Conservation (phyloP, 768 basidiomycete species). For the Rossbeevera mucosa region DNA sequence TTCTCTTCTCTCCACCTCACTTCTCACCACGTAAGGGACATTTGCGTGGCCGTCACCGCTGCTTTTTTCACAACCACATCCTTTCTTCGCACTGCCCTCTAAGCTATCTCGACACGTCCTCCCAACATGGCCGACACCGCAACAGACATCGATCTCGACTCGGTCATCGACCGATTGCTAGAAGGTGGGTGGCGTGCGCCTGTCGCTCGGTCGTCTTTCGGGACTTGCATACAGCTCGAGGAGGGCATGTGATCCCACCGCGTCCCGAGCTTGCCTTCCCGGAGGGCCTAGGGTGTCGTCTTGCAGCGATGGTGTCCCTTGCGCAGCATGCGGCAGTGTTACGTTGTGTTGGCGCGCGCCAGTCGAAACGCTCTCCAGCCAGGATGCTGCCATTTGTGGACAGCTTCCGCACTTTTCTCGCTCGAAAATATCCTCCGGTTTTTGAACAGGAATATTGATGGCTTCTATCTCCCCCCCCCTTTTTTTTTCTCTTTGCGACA, state of each 20-base stretch:
- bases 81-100: constrained; percentile 16
- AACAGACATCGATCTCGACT: constrained; percentile 97
- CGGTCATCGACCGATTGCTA: constrained; percentile 95
- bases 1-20: constrained; percentile 1
- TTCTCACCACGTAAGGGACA: constrained; percentile 19
- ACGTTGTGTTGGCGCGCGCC: not conserved
- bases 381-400: constrained; percentile 1
- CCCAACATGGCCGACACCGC: constrained; percentile 67
- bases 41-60: constrained; percentile 12
- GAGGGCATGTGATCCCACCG: not conserved
- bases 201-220: constrained; percentile 22
- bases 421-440: not conserved
- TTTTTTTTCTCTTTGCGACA: constrained; percentile 33
- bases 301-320: not conserved
- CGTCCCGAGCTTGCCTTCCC: not conserved
- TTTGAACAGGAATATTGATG: constrained; percentile 16
- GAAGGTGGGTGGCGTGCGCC: constrained; percentile 71
- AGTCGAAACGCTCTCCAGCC: constrained; percentile 5
- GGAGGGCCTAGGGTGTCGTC: constrained; percentile 11
- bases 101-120: constrained; percentile 12
- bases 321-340: constrained; percentile 18
- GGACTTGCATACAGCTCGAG: constrained; percentile 3
- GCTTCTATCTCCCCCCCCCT: constrained; percentile 6
- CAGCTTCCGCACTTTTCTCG: not conserved
- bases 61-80: constrained; percentile 26